Base-by-base conservation (phyloP, 331 rosid species). In the Phaseolus coccineus region DNA sequence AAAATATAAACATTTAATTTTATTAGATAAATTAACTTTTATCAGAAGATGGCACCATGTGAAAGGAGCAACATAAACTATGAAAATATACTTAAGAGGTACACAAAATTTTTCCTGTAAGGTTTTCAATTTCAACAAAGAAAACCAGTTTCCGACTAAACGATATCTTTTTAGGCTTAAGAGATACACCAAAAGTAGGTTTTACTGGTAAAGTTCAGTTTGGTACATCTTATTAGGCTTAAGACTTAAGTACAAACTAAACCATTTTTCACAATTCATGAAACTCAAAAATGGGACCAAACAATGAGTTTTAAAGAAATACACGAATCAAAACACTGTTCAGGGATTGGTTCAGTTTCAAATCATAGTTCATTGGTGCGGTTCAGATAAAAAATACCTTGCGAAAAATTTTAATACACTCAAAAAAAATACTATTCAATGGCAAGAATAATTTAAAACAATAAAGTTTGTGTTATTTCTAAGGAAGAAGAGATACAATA, bases 301-400 rank as follows among this genome's bases (percentile, higher is more conserved):
- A 57, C 80, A 25, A 74, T 37, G 3, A 25, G 42, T 74, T 81
- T 65, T 16, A 28, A 66, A 62, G 76, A 66, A 40, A 30, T 53
- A 64, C 75, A 19, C 28, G 8, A 72, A 73, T 33, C 71, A 80
- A 74, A 57, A 42, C 46, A 56, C 35, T 67, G 55, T 35, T 35
- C 71, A 1, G 15, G 56, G 47, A 42, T 44, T 31, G 71, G 57
- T 44, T 55, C 33, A 55, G 70, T 56, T 66, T 67, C 63, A 67
- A 66, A 47, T 25, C 56, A 66, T 28, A 74, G 44, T 66, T 66
- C 15, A 56, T 74, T 44, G 35, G 53, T 44, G 71, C 74, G 40
- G 2, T 25, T 81, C 80, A 66, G 25, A 53, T 33, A 33, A 33
- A 3, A 33, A 33, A 33, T 33, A 33, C 37, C 37, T 33, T 33